Evolutionary conservation across 352 stramenopile genomes (phyloP).

Genomic region (Pythium oligandrum): DNA sequence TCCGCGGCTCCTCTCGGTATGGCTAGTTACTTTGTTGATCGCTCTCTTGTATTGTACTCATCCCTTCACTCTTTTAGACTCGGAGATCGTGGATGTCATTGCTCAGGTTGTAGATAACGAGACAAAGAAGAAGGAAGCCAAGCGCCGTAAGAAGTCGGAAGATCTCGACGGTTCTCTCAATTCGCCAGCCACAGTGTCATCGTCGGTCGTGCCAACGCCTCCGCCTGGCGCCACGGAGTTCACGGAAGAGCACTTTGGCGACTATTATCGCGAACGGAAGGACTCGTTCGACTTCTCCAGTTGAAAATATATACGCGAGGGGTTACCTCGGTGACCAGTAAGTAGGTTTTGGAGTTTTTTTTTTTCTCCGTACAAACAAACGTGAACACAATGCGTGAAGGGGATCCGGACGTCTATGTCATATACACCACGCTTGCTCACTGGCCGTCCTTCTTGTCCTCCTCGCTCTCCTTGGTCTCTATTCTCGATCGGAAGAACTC

Average conservation of each 20-base stretch:
- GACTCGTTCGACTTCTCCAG: constrained; percentile 69
- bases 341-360: too few species aligned
- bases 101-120: constrained; percentile 77
- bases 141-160: constrained; percentile 23
- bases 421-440: too few species aligned
- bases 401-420: too few species aligned
- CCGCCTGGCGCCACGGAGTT: constrained; percentile 9
- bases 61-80: constrained; percentile 23
- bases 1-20: constrained; percentile 56
- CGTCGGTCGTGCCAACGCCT: constrained; percentile 16
- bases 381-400: too few species aligned
- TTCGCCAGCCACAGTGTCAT: constrained; percentile 20
- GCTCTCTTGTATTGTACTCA: background rate
- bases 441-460: background rate
- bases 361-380: too few species aligned
- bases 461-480: constrained; percentile 22
- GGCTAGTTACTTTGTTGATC: constrained; percentile 1
- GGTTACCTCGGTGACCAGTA: too few species aligned
- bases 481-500: constrained; percentile 72
- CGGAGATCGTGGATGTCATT: constrained; percentile 80
- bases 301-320: constrained; percentile 9
- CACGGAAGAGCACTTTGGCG: constrained; percentile 29
- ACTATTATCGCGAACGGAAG: constrained; percentile 46
- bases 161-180: constrained; percentile 6
- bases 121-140: constrained; percentile 43